These are phyloP conservation scores for Penicillium janthinellum DNA, from an alignment of 2,329 filamentous ascomycete genomes.

Conservation along the genomic window DNA sequence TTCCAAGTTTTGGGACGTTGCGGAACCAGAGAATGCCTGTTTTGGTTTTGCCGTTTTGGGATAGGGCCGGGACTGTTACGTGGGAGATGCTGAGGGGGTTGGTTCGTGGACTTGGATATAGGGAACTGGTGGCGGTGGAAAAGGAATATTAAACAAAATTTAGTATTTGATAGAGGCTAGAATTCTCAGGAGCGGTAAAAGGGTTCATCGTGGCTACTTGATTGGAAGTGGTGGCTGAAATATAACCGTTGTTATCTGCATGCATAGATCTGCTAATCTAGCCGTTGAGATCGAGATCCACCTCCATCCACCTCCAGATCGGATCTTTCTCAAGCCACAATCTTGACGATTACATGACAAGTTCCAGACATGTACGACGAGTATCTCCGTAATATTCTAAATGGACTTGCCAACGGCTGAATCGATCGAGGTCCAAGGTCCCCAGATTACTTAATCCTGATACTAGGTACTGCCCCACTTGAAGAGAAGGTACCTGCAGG, in stretches of 20 bases:
- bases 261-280: not conserved
- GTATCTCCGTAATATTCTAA: not conserved
- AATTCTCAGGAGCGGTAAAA: not conserved
- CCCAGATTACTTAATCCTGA: not conserved
- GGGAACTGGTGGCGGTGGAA: not conserved
- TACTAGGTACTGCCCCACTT: not conserved
- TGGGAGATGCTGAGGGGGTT: conserved; percentile 15
- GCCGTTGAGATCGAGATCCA: not conserved
- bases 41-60: conserved; percentile 31
- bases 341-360: not conserved
- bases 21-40: conserved; percentile 24
- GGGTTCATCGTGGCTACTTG: not conserved
- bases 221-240: not conserved
- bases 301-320: conserved; percentile 1
- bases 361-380: not conserved
- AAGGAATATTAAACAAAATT: not conserved
- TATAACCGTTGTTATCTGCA: not conserved
- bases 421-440: not conserved
- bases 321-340: not conserved
- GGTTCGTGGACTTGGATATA: not conserved
- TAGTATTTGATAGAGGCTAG: too few species aligned
- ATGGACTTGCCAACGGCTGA: not conserved
- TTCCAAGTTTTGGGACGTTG: not conserved
- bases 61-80: conserved; percentile 20
- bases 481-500: not conserved